Evolutionary conservation across 768 basidiomycete genomes (phyloP), one percentile per base, ranked within the genome.

Genomic region (Galerina sulciceps): DNA sequence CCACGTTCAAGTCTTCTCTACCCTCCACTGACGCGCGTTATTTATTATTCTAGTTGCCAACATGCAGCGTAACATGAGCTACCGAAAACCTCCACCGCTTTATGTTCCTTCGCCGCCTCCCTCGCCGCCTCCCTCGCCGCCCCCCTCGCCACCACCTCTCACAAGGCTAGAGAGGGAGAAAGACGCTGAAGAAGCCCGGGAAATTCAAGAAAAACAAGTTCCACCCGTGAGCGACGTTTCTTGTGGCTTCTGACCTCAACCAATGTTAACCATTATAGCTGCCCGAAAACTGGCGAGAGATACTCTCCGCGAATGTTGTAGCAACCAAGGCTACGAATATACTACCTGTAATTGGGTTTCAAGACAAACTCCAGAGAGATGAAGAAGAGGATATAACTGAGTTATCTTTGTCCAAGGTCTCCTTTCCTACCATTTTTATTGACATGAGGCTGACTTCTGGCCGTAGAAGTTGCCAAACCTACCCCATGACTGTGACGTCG

Each of bases 51-150:
- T 40, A 45, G 11, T 55, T 60, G 37, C 43, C 46, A 38, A 17
- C 20, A 73, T 79, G 75, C 73, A 69, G 54, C 76, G 75, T 45
- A 71, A 72, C 65, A 84, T 83, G 82, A 87, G 84, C 70, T 86
- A 88, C 70, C 79, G 89, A 53, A 91, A 91, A 69, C 89, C 89
- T 34, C 88, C 83, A 40, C 89, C 89, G 3, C 72, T 73, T 52
- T 89, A 84, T 71, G 77, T 88, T 43, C 88, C 88, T 35, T 87
- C 88, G 11, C 85, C 88, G 5, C 83, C 85, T 47, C 72, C 80
- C 1, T 79, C 79, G 5, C 80, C 80, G 15, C 36, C 60, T 31
- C 58, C 56, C 17, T 53, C 61, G 11, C 85, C 88, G 5, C 83
- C 85, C 46, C 72, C 80, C 1, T 79, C 79, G 5, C 80, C 80